Percentiles rank a stretch among this genome's conserved stretches.
These are phyloP conservation scores for Ananas comosus DNA, from an alignment of 176 grass and related monocot genomes.

Conservation along the genomic window DNA sequence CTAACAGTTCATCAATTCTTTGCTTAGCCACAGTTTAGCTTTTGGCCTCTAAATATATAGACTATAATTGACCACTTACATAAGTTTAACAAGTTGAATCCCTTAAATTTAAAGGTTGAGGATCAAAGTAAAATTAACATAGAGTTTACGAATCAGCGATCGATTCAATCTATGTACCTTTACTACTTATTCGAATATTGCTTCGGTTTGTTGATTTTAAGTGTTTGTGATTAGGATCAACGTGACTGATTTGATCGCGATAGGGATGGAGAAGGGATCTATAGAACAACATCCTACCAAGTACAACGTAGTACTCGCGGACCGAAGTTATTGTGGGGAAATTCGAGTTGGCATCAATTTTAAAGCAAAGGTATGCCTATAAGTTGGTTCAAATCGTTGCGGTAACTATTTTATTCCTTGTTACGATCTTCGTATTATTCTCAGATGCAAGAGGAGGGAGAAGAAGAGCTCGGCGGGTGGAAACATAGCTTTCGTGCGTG, in stretches of 20 bases:
- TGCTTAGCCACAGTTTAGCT: background rate
- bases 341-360: constrained; percentile 59
- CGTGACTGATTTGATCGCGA: constrained; percentile 53
- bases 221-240: constrained; percentile 37
- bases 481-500: constrained; percentile 11
- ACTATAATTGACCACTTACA: too few species aligned
- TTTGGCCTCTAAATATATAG: background rate
- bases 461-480: constrained; percentile 25
- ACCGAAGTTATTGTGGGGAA: constrained; percentile 56
- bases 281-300: constrained; percentile 33
- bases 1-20: background rate
- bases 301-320: constrained; percentile 51
- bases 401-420: background rate
- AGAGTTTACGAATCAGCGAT: too few species aligned
- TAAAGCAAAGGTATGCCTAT: constrained; percentile 12
- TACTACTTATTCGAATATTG: background rate
- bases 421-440: background rate
- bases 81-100: too few species aligned
- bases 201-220: background rate
- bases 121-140: background rate
- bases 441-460: constrained; percentile 15
- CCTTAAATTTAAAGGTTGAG: background rate
- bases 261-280: constrained; percentile 46
- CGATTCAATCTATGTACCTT: background rate
- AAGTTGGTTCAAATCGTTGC: background rate